phyloP scores from a whole-genome alignment of 1,139 yeast species.

The Saccharomyces uvarum region DNA sequence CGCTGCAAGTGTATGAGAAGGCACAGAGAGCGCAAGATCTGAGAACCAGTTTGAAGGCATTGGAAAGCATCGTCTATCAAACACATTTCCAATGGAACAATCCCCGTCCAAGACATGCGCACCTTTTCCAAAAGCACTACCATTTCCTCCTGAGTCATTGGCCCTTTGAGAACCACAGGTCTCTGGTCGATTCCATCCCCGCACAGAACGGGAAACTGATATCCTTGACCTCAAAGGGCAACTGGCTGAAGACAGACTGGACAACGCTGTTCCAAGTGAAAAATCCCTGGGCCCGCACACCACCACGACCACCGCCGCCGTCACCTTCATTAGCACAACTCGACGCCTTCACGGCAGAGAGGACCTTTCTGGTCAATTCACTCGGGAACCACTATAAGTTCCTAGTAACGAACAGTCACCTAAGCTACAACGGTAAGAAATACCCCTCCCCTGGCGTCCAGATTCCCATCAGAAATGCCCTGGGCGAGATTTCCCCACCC shows the following conservation, averaged over 20 bases:
- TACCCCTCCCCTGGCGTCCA: neutral
- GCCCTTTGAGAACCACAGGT: conserved; percentile 10
- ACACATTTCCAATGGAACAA: conserved; percentile 5
- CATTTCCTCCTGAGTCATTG: conserved; percentile 5
- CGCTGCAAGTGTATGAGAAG: neutral
- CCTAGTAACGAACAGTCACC: neutral
- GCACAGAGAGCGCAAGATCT: neutral
- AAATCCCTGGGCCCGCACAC: neutral
- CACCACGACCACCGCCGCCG: neutral
- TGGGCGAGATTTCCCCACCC: neutral
- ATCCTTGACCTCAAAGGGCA: conserved; percentile 3
- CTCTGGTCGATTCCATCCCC: neutral
- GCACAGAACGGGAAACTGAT: neutral
- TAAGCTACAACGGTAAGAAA: neutral
- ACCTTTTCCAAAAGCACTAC: conserved; percentile 4
- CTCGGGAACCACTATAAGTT: neutral
- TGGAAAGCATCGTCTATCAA: conserved; percentile 3
- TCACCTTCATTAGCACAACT: neutral
- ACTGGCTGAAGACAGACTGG: neutral
- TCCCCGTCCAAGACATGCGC: conserved; percentile 6
- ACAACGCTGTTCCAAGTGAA: neutral
- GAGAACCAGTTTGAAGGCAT: neutral
- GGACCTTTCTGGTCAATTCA: neutral
- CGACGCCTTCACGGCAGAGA: neutral
- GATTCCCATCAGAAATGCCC: neutral